Percentiles rank a stretch among this genome's conserved stretches.
phyloP scores from a whole-genome alignment of 192 early-diverging fungal genomes.

The Dissophora globulifera region DNA sequence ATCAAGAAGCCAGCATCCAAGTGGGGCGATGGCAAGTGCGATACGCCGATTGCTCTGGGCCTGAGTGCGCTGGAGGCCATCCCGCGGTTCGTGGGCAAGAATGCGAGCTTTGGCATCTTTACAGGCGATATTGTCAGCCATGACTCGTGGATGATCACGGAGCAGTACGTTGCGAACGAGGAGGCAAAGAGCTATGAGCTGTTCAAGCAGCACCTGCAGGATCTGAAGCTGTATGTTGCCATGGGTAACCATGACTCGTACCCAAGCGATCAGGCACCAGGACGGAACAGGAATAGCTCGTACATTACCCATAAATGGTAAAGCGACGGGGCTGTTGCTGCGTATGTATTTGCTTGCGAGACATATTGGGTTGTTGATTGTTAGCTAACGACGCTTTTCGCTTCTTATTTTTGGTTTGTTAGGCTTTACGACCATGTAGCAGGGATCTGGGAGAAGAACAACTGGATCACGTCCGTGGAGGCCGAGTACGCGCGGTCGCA shows the following conservation, averaged over 20 bases:
- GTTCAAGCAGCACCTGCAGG: conserved; percentile 41
- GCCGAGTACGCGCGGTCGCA: conserved; percentile 48
- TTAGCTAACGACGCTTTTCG: too few species aligned
- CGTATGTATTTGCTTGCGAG: too few species aligned
- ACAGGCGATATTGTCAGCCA: conserved; percentile 69
- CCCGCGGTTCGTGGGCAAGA: conserved; percentile 32
- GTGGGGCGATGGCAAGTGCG: conserved; percentile 62
- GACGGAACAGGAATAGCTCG: not conserved
- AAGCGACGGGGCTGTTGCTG: not conserved
- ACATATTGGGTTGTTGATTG: too few species aligned
- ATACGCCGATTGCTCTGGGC: conserved; percentile 59
- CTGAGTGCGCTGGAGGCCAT: conserved; percentile 59
- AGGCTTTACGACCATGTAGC: conserved; percentile 61
- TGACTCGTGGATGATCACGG: conserved; percentile 61
- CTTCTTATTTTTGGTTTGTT: too few species aligned
- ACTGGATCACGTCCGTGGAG: conserved; percentile 55
- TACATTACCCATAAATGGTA: conserved; percentile 50
- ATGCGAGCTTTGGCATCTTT: conserved; percentile 60
- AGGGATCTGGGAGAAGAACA: conserved; percentile 54
- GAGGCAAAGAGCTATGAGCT: conserved; percentile 49
- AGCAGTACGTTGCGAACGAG: conserved; percentile 39
- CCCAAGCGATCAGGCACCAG: conserved; percentile 44
- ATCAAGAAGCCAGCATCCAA: conserved; percentile 46
- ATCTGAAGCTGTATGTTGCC: conserved; percentile 58
- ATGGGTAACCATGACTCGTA: conserved; percentile 66